Conservation (phyloP, 2,329 filamentous ascomycete genomes). For the Alternaria arbusti region DNA sequence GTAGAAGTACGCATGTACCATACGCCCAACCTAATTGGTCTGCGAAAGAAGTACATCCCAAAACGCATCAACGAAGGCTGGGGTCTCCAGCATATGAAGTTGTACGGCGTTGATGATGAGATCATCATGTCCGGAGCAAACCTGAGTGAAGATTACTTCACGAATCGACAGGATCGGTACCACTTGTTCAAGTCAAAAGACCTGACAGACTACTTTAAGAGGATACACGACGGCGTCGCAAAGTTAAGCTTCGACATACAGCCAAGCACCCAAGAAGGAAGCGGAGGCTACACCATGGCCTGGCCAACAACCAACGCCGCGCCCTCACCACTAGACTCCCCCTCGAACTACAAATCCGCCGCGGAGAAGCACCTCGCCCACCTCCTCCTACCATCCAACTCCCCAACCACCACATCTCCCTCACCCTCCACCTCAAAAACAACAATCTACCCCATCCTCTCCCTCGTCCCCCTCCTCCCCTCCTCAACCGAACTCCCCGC, state of each 20-base stretch:
- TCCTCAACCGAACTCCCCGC: constrained; percentile 88
- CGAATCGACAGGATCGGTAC: constrained; percentile 92
- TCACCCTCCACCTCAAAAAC: constrained; percentile 22
- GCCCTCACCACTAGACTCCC: constrained; percentile 74
- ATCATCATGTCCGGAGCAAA: constrained; percentile 92
- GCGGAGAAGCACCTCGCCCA: constrained; percentile 71
- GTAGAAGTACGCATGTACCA: constrained; percentile 98
- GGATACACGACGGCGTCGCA: constrained; percentile 77
- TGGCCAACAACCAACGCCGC: constrained; percentile 81
- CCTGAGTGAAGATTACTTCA: constrained; percentile 92
- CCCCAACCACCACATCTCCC: constrained; percentile 40
- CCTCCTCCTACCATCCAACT: constrained; percentile 65
- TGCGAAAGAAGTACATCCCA: constrained; percentile 83
- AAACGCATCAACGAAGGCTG: constrained; percentile 96
- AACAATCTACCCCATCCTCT: constrained; percentile 82
- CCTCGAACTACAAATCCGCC: constrained; percentile 70
- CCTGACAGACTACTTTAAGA: constrained; percentile 81
- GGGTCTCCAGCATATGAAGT: constrained; percentile 98
- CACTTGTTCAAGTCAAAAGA: constrained; percentile 83
- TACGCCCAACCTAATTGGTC: constrained; percentile 89
- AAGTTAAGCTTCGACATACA: constrained; percentile 82
- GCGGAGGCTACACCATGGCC: constrained; percentile 60
- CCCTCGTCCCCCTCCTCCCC: constrained; percentile 86
- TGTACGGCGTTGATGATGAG: constrained; percentile 94
- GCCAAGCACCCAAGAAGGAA: constrained; percentile 61